phyloP scores from a whole-genome alignment of 2,329 filamentous ascomycete genomes.

The Ilyonectria mors-panacis region DNA sequence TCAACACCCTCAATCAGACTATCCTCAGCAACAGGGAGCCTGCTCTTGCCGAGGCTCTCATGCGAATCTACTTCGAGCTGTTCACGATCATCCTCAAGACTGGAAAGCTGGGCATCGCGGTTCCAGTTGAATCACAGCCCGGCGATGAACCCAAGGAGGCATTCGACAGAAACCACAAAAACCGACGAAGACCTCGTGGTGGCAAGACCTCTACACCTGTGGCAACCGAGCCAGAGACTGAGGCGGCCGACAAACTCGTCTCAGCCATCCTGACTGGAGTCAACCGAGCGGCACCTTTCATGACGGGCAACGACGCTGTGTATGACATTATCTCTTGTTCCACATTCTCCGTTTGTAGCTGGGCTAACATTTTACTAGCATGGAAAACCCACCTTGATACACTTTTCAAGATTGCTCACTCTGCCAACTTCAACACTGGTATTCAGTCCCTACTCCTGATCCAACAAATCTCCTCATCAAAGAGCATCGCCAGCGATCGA shows the following conservation, averaged over 20 bases:
- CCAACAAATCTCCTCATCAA: constrained; percentile 87
- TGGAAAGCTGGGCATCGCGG: constrained; percentile 54
- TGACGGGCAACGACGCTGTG: constrained; percentile 82
- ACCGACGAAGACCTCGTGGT: constrained; percentile 45
- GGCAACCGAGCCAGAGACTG: constrained; percentile 73
- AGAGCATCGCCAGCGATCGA: constrained; percentile 86
- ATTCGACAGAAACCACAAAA: constrained; percentile 31
- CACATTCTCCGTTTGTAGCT: not conserved
- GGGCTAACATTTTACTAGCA: constrained; percentile 59
- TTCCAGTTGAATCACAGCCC: constrained; percentile 62
- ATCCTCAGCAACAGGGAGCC: constrained; percentile 90
- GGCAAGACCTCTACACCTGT: constrained; percentile 38
- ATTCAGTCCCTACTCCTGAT: constrained; percentile 96
- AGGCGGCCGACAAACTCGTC: constrained; percentile 85
- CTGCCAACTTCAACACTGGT: constrained; percentile 98
- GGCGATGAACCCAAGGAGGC: constrained; percentile 50
- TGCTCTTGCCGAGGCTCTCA: constrained; percentile 81
- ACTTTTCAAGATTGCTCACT: constrained; percentile 95
- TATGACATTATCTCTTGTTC: constrained; percentile 50
- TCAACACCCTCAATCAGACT: constrained; percentile 97
- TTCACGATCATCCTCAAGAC: constrained; percentile 87
- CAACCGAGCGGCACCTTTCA: constrained; percentile 95
- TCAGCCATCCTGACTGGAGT: constrained; percentile 94
- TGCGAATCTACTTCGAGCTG: constrained; percentile 92
- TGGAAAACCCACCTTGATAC: constrained; percentile 95